Conservation (phyloP, 1,139 yeast genomes). For the Geotrichum phurueaensis region DNA sequence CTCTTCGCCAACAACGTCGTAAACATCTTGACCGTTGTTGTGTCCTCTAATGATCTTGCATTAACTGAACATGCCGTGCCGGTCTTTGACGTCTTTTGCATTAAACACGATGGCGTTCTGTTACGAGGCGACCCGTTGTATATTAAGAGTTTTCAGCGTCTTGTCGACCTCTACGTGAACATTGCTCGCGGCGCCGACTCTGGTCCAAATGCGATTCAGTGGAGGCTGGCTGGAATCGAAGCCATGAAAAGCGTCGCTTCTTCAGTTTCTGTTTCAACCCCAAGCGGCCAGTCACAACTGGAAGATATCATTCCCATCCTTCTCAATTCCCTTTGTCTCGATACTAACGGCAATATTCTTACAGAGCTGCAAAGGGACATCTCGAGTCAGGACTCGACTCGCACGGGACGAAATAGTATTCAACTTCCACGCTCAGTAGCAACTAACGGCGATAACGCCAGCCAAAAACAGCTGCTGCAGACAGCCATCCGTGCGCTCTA, state of each 20-base stretch:
- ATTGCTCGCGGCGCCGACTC: conserved; percentile 19
- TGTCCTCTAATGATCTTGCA: conserved; percentile 50
- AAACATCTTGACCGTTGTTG: conserved; percentile 40
- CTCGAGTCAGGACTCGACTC: conserved; percentile 1
- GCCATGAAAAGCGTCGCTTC: conserved; percentile 43
- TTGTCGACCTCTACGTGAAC: conserved; percentile 31
- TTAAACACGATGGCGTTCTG: conserved; percentile 58
- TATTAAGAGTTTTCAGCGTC: conserved; percentile 45
- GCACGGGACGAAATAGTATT: conserved; percentile 7
- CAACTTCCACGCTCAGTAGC: conserved; percentile 11
- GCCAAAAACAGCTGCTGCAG: conserved; percentile 19
- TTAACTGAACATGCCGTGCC: conserved; percentile 46
- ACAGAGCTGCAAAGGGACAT: conserved; percentile 21
- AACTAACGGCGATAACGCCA: conserved; percentile 6
- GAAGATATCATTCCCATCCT: conserved; percentile 42
- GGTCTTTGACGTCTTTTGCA: conserved; percentile 54
- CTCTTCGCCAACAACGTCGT: conserved; percentile 58
- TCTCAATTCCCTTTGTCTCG: conserved; percentile 26
- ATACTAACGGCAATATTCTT: conserved; percentile 19
- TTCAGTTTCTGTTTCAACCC: conserved; percentile 40
- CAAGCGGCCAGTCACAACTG: conserved; percentile 39
- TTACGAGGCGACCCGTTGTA: conserved; percentile 68
- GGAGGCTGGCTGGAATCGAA: conserved; percentile 46
- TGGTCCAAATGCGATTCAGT: conserved; percentile 42
- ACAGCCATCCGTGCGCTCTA: conserved; percentile 32